A percentile compares a stretch with the other conserved stretches of the same genome.
phyloP scores from a whole-genome alignment of 148 eudicot species.

The Cornus suecica region DNA sequence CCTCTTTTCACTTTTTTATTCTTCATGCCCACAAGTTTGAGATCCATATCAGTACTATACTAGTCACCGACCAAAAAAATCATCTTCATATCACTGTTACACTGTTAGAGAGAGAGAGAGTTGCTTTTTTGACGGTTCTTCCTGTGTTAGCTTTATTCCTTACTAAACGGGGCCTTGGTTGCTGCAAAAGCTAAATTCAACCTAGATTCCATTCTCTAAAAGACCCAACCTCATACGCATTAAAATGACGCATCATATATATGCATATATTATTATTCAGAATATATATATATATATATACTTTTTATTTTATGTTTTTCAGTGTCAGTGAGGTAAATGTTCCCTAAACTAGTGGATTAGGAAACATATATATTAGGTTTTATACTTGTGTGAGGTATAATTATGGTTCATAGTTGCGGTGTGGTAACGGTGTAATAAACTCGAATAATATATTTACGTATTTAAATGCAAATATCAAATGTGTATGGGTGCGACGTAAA shows the following conservation, averaged over 20 bases:
- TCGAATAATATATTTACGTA: too few relatives aligned
- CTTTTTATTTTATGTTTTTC: too few relatives aligned
- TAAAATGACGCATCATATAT: not conserved
- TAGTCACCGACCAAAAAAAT: conserved; percentile 1
- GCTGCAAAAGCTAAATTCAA: conserved; percentile 1
- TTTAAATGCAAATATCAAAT: too few relatives aligned
- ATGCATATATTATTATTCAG: too few relatives aligned
- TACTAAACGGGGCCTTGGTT: conserved; percentile 7
- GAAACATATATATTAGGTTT: too few relatives aligned
- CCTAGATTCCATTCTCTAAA: not conserved
- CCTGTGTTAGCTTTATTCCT: conserved; percentile 9
- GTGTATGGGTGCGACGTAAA: too few relatives aligned
- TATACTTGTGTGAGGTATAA: too few relatives aligned
- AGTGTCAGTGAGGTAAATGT: too few relatives aligned
- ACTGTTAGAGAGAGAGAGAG: not conserved
- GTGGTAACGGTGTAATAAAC: too few relatives aligned
- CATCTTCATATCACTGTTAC: not conserved
- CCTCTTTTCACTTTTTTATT: conserved; percentile 3
- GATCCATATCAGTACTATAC: conserved; percentile 5
- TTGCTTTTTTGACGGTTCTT: not conserved
- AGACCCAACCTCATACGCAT: not conserved
- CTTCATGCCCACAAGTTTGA: not conserved
- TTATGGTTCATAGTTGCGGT: too few relatives aligned
- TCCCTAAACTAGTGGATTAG: too few relatives aligned
- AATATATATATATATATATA: too few relatives aligned